Conservation (phyloP, 495 filamentous ascomycete genomes). For the Symbiotaphrina buchneri region DNA sequence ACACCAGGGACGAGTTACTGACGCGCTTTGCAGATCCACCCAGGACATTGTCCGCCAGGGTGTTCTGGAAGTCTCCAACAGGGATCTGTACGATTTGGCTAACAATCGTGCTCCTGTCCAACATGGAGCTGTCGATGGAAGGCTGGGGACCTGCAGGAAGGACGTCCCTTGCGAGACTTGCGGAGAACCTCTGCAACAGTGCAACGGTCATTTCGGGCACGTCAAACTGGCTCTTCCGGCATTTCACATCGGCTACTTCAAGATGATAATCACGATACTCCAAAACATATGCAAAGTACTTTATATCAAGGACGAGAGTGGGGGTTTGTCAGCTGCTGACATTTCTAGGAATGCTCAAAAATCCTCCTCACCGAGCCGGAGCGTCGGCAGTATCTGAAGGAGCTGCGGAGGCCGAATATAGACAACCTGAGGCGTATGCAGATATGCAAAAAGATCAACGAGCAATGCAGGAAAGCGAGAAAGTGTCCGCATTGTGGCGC, state of each 20-base stretch:
- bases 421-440: constrained; percentile 63
- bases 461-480: constrained; percentile 68
- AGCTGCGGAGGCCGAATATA: constrained; percentile 57
- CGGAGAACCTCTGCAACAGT: constrained; percentile 46
- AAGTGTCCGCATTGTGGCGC: constrained; percentile 51
- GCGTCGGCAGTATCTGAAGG: constrained; percentile 44
- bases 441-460: constrained; percentile 69
- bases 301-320: not conserved
- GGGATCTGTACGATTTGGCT: constrained; percentile 72
- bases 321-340: constrained; percentile 3
- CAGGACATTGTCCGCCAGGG: constrained; percentile 88
- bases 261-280: constrained; percentile 66
- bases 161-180: constrained; percentile 60
- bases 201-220: constrained; percentile 90
- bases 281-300: constrained; percentile 77
- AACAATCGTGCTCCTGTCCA: constrained; percentile 42
- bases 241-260: constrained; percentile 91
- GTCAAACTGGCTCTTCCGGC: constrained; percentile 72
- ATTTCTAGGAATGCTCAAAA: constrained; percentile 36
- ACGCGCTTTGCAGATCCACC: constrained; percentile 32
- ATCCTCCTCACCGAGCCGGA: constrained; percentile 62
- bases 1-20: no score
- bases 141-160: constrained; percentile 75
- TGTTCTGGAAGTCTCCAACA: constrained; percentile 77
- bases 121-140: constrained; percentile 69